Conservation (phyloP, 768 basidiomycete genomes). For the Mycena galopus region DNA sequence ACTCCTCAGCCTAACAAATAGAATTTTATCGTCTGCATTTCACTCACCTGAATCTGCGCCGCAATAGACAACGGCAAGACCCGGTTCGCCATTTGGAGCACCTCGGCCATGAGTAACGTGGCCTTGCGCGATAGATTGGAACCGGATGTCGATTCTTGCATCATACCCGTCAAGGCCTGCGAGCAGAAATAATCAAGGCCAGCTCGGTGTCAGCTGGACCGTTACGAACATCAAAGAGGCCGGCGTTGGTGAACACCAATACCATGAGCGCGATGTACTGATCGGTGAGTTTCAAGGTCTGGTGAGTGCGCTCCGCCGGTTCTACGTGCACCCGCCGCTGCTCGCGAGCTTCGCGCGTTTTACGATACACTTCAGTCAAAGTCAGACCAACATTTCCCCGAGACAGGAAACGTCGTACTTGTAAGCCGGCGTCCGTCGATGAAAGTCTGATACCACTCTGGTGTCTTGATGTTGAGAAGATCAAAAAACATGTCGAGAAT, state of each 20-base stretch:
- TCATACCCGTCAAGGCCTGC: slow-evolving; percentile 87
- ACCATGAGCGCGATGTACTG: slow-evolving; percentile 93
- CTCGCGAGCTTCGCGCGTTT: slow-evolving; percentile 59
- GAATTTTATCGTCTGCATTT: not conserved
- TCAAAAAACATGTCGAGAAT: slow-evolving; percentile 96
- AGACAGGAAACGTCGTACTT: slow-evolving; percentile 63
- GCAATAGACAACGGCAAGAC: slow-evolving; percentile 87
- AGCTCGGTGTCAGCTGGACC: not conserved
- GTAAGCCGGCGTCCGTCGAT: slow-evolving; percentile 90
- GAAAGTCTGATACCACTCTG: slow-evolving; percentile 94
- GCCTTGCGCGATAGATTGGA: slow-evolving; percentile 89
- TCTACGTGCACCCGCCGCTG: slow-evolving; percentile 49
- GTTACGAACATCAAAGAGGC: slow-evolving; percentile 84
- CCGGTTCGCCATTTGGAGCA: slow-evolving; percentile 89
- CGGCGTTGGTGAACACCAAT: slow-evolving; percentile 87
- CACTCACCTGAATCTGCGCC: slow-evolving; percentile 91
- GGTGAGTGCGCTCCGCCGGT: slow-evolving; percentile 60
- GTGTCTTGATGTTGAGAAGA: slow-evolving; percentile 90
- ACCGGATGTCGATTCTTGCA: slow-evolving; percentile 83
- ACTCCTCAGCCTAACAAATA: slow-evolving; percentile 8
- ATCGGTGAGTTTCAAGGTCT: slow-evolving; percentile 85
- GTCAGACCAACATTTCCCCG: slow-evolving; percentile 3
- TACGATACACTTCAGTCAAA: slow-evolving; percentile 72
- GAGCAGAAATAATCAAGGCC: slow-evolving; percentile 8
- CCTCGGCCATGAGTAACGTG: slow-evolving; percentile 90